A percentile compares a stretch with the other conserved stretches of the same genome.
Evolutionary conservation across 1,284 basidiomycete species (phyloP).

Genomic region (Vanrija pseudolonga): DNA sequence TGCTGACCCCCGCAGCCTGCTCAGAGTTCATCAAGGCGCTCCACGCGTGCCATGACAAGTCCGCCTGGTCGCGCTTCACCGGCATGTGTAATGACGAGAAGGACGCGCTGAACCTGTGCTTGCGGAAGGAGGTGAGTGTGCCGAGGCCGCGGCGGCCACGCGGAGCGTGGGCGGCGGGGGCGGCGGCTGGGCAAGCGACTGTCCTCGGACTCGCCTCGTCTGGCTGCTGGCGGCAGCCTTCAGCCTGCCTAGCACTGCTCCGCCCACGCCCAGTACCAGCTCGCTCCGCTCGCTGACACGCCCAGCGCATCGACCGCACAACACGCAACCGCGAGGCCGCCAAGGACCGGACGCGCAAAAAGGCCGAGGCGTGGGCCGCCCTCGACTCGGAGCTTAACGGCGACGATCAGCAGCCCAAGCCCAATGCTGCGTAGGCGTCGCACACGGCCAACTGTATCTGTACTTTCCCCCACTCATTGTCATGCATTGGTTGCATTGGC

Average conservation of each 20-base stretch:
- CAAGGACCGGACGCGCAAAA: slow-evolving; percentile 55
- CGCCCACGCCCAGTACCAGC: too few relatives aligned
- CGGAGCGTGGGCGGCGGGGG: not conserved
- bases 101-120: slow-evolving; percentile 65
- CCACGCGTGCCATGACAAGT: slow-evolving; percentile 41
- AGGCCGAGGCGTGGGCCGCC: slow-evolving; percentile 40
- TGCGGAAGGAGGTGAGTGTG: slow-evolving; percentile 51
- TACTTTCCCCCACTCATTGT: too few relatives aligned
- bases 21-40: slow-evolving; percentile 44
- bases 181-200: too few relatives aligned
- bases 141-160: not conserved
- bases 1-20: slow-evolving; percentile 32
- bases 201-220: too few relatives aligned
- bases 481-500: too few relatives aligned
- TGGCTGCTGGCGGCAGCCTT: too few relatives aligned
- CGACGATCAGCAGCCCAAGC: too few relatives aligned
- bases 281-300: not conserved
- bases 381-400: slow-evolving; percentile 25
- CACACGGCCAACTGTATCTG: too few relatives aligned
- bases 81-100: slow-evolving; percentile 66
- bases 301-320: slow-evolving; percentile 65
- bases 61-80: slow-evolving; percentile 25
- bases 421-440: too few relatives aligned
- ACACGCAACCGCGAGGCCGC: slow-evolving; percentile 64
- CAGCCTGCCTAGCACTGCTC: too few relatives aligned